Conservation (phyloP, 2,329 filamentous ascomycete genomes). For the Sporothrix pseudoabietina region DNA sequence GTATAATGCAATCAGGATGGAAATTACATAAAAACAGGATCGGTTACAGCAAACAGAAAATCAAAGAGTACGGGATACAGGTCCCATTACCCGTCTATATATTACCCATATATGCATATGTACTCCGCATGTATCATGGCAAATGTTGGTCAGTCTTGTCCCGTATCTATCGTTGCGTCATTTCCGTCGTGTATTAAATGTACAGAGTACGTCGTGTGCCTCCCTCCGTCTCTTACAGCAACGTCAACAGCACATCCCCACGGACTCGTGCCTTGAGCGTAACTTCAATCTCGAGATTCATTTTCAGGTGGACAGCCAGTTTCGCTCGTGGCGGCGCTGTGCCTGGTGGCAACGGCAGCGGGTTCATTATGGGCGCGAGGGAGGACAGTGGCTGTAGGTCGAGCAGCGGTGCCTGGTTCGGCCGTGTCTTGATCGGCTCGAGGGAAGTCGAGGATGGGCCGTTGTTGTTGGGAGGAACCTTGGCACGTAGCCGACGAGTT, state of each 20-base stretch:
- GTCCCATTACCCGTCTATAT: not conserved
- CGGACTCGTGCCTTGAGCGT: slow-evolving; percentile 69
- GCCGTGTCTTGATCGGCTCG: not conserved
- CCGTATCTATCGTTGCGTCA: not conserved
- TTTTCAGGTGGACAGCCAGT: slow-evolving; percentile 62
- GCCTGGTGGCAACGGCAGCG: not conserved
- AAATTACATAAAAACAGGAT: not conserved
- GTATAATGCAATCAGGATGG: not conserved
- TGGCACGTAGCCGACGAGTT: slow-evolving; percentile 5
- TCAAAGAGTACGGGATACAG: not conserved
- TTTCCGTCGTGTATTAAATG: not conserved
- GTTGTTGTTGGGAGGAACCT: not conserved
- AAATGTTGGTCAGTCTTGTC: not conserved
- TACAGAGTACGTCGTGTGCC: not conserved
- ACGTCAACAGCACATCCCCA: slow-evolving; percentile 65
- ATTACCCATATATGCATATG: not conserved
- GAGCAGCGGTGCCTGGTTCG: not conserved
- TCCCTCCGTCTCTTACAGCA: slow-evolving; percentile 39
- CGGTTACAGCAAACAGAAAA: not conserved
- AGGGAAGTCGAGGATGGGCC: not conserved
- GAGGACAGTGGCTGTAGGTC: slow-evolving; percentile 38
- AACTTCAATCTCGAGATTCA: slow-evolving; percentile 69
- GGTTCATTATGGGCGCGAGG: slow-evolving; percentile 37
- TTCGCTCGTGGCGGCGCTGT: slow-evolving; percentile 40
- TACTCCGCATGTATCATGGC: not conserved